Conservation (phyloP, 345 rosid genomes). For the Cardamine chenopodiifolia region DNA sequence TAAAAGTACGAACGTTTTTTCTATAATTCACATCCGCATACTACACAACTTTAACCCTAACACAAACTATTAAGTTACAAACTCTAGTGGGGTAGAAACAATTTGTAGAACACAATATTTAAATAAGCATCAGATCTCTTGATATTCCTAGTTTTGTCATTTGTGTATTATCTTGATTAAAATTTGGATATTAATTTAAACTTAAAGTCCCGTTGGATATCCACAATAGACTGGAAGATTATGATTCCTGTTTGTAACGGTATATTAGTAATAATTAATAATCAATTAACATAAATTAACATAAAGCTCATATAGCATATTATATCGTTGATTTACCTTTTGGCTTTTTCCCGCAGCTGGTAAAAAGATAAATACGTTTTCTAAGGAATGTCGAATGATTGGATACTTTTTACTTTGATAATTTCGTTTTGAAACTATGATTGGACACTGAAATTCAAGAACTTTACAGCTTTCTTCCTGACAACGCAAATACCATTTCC, state of each 20-base stretch:
- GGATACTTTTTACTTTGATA: conserved; percentile 33
- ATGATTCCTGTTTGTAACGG: background rate
- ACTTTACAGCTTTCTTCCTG: conserved; percentile 35
- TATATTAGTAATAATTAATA: background rate
- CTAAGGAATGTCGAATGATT: conserved; percentile 7
- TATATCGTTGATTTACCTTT: conserved; percentile 1
- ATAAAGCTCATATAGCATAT: conserved; percentile 6
- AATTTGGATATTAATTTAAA: background rate
- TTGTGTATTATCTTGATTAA: background rate
- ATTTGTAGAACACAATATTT: background rate
- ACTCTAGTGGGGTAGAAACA: background rate
- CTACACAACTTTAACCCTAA: background rate
- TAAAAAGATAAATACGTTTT: conserved; percentile 17
- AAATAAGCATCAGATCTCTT: background rate
- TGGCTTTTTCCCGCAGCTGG: conserved; percentile 13
- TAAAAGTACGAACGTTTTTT: too few relatives aligned
- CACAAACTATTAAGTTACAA: background rate
- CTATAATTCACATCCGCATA: background rate
- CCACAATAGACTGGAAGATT: background rate
- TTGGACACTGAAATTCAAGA: conserved; percentile 22
- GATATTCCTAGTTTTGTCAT: background rate
- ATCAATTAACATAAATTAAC: conserved; percentile 9
- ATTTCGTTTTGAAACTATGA: conserved; percentile 25
- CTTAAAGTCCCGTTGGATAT: background rate
- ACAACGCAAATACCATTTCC: conserved; percentile 23